A percentile compares a stretch with the other conserved stretches of the same genome.
These are phyloP conservation scores for Globisporangium yorkense DNA, from an alignment of 352 stramenopile genomes.

Conservation along the genomic window DNA sequence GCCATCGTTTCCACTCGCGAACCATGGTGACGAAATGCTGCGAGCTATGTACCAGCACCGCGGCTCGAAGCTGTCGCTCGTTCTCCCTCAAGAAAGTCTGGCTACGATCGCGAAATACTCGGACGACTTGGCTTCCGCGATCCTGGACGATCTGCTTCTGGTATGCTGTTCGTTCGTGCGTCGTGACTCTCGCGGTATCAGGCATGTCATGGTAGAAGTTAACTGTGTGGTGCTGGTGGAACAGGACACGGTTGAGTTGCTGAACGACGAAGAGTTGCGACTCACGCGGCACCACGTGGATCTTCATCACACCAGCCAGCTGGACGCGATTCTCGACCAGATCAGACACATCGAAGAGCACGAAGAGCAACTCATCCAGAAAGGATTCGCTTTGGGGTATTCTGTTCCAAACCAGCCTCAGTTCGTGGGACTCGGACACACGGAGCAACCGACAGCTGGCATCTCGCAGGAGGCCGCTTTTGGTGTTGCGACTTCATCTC, in stretches of 20 bases:
- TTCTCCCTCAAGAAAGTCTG: constrained; percentile 33
- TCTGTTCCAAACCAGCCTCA: constrained; percentile 7
- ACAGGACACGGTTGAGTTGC: constrained; percentile 54
- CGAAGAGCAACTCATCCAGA: constrained; percentile 32
- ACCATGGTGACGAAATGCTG: constrained; percentile 45
- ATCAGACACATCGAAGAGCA: constrained; percentile 43
- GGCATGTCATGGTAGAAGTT: not conserved
- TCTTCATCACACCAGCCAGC: constrained; percentile 20
- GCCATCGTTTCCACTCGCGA: constrained; percentile 42
- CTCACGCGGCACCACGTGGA: constrained; percentile 21
- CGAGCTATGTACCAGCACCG: constrained; percentile 32
- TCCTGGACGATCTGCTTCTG: constrained; percentile 60
- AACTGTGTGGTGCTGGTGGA: not conserved
- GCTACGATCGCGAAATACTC: constrained; percentile 37
- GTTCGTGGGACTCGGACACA: not conserved
- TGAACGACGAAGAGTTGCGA: constrained; percentile 47
- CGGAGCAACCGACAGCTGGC: not conserved
- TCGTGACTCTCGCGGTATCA: too few species aligned
- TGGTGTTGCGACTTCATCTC: not conserved
- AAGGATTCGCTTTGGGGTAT: constrained; percentile 28
- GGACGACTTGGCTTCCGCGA: constrained; percentile 40
- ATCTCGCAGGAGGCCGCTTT: not conserved
- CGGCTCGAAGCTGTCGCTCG: constrained; percentile 31
- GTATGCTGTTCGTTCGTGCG: constrained; percentile 17
- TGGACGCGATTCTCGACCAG: constrained; percentile 43